Conservation (phyloP, 805 yeast species). For the Ogataea corticis region DNA sequence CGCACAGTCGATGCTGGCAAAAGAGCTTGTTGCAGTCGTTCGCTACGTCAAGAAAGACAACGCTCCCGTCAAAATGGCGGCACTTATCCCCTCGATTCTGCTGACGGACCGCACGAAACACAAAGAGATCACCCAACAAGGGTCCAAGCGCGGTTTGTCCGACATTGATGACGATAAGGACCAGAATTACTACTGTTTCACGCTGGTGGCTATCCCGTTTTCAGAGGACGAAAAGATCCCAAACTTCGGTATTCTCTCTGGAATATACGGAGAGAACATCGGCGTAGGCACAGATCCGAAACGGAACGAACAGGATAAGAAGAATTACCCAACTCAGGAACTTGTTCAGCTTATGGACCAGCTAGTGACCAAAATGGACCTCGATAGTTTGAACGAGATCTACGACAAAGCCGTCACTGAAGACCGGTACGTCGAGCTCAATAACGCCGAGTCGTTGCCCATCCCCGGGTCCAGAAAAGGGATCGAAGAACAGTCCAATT, state of each 20-base stretch:
- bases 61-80: constrained; percentile 52
- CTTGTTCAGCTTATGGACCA: constrained; percentile 44
- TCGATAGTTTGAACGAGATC: constrained; percentile 26
- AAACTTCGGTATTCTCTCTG: constrained; percentile 41
- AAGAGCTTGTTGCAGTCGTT: constrained; percentile 55
- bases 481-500: constrained; percentile 9
- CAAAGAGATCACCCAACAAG: constrained; percentile 15
- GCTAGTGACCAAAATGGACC: constrained; percentile 45
- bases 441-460: constrained; percentile 21
- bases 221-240: constrained; percentile 73
- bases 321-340: constrained; percentile 38
- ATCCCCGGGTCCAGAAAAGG: constrained; percentile 15
- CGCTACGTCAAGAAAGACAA: constrained; percentile 56
- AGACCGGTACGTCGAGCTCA: constrained; percentile 21
- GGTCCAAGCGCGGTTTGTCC: constrained; percentile 25
- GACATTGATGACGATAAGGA: constrained; percentile 22
- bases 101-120: constrained; percentile 20
- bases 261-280: constrained; percentile 31
- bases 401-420: constrained; percentile 24
- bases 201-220: constrained; percentile 62
- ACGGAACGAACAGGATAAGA: constrained; percentile 27
- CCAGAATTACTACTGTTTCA: constrained; percentile 41
- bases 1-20: constrained; percentile 51
- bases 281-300: background rate
- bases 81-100: constrained; percentile 50